Base-by-base conservation (phyloP, 257 asterid genomes). In the Thymus mandschuricus region DNA sequence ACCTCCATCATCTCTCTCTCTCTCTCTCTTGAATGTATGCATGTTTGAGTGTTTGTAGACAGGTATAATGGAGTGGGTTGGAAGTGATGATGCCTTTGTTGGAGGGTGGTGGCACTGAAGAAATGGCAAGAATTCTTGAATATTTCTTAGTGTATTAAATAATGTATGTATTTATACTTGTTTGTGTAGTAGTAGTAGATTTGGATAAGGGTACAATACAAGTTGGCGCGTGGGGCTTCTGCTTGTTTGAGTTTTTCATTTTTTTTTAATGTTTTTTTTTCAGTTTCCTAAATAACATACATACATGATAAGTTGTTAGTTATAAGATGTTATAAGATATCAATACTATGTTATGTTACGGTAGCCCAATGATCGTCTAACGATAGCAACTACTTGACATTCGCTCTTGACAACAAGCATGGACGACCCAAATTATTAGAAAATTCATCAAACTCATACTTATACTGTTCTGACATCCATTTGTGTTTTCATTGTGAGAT, bases 51-150 rank as follows among this genome's bases (percentile, higher is more conserved):
- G 40, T 56, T n/a, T 8, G 31, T 76, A 76, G 84, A 75, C 80
- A 78, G 76, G 78, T 75, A 79, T 84, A 70, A 84, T 83, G 78
- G 81, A 45, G 77, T 66, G 77, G 76, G 82, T 70, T 78, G 82
- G 78, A 60, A 57, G 76, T 80, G 84, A 74, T 79, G 81, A 54
- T 80, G 85, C 60, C 31, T 63, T 44, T 79, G 83, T 77, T 79
- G 83, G 88, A 73, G 60, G 76, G 74, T 79, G 63, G 80, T 59
- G 64, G 66, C 35, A 64, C 69, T 66, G 28, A 51, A 66, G 77
- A 71, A 56, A 69, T 74, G 71, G 73, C 74, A 69, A 58, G 3
- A 50, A 64, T 44, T 51, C 70, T 56, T 62, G 21, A 58, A 79
- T 72, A 73, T 71, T 51, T 15, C 38, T 61, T 40, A 21, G 21